A percentile compares a stretch with the other conserved stretches of the same genome.
phyloP scores from a whole-genome alignment of 2,329 filamentous ascomycete genomes.

The Epichloe uncinata region DNA sequence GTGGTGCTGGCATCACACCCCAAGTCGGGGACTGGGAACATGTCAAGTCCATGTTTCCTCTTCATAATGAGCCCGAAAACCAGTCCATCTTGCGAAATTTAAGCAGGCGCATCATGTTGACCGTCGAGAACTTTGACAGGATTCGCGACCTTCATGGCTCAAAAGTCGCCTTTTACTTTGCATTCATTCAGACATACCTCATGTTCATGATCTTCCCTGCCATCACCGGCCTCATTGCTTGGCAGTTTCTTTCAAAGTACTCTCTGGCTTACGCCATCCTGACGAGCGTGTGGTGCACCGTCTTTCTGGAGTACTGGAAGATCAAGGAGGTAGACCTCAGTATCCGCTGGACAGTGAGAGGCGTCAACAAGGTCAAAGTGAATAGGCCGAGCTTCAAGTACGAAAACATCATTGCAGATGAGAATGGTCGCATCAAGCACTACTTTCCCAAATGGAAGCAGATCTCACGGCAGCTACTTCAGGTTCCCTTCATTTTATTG shows the following conservation, averaged over 20 bases:
- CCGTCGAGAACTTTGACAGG: slow-evolving; percentile 37
- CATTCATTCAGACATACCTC: slow-evolving; percentile 69
- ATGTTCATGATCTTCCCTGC: slow-evolving; percentile 58
- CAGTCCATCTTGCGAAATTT: slow-evolving; percentile 42
- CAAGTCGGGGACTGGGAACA: slow-evolving; percentile 44
- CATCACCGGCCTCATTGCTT: slow-evolving; percentile 51
- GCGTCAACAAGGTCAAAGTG: slow-evolving; percentile 52
- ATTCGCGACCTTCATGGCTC: slow-evolving; percentile 51
- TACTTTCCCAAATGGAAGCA: slow-evolving; percentile 54
- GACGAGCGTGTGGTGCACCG: slow-evolving; percentile 55
- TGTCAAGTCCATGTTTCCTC: slow-evolving; percentile 46
- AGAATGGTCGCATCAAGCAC: slow-evolving; percentile 47
- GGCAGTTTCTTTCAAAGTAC: slow-evolving; percentile 55
- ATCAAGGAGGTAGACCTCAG: slow-evolving; percentile 58
- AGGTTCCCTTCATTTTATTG: slow-evolving; percentile 53
- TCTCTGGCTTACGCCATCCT: slow-evolving; percentile 55
- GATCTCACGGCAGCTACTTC: slow-evolving; percentile 50
- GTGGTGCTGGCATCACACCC: slow-evolving; percentile 50
- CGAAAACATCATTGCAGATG: too few species aligned
- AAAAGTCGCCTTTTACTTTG: slow-evolving; percentile 59
- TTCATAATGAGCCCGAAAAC: slow-evolving; percentile 47
- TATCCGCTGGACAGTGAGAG: slow-evolving; percentile 59
- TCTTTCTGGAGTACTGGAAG: slow-evolving; percentile 73
- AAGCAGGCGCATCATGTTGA: slow-evolving; percentile 38
- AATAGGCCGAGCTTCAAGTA: slow-evolving; percentile 54